Conservation (phyloP, 169 alveolate species). For the Babesia bovis region DNA sequence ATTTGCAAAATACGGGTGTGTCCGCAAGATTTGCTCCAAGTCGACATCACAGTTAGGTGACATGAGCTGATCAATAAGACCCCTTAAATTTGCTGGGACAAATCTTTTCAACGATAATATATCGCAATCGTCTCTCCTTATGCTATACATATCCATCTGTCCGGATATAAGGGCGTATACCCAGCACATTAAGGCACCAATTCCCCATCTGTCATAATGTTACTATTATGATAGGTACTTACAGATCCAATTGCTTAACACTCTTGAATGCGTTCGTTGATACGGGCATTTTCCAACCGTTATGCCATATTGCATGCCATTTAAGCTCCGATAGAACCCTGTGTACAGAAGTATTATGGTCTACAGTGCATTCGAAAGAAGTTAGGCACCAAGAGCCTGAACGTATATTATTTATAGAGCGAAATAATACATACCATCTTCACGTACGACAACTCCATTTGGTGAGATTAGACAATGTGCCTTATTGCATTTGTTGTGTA, state of each 20-base stretch:
- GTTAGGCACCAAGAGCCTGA: constrained; percentile 66
- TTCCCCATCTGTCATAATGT: constrained; percentile 36
- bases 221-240: background rate
- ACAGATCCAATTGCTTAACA: constrained; percentile 56
- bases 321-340: constrained; percentile 37
- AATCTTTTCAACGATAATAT: constrained; percentile 19
- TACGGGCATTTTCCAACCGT: constrained; percentile 49
- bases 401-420: background rate
- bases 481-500: constrained; percentile 65
- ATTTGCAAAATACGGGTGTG: constrained; percentile 49
- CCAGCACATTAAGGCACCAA: constrained; percentile 67
- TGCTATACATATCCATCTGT: constrained; percentile 21
- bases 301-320: constrained; percentile 48
- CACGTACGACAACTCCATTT: constrained; percentile 64
- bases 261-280: constrained; percentile 2
- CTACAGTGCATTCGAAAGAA: constrained; percentile 48
- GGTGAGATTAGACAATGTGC: constrained; percentile 64
- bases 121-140: constrained; percentile 39
- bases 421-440: constrained; percentile 49
- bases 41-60: constrained; percentile 31
- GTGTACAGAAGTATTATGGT: constrained; percentile 28
- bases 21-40: constrained; percentile 38
- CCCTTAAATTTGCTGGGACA: constrained; percentile 37
- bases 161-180: constrained; percentile 49
- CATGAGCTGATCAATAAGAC: constrained; percentile 35